phyloP scores from a whole-genome alignment of 768 basidiomycete genomes.

The Suillus spraguei region DNA sequence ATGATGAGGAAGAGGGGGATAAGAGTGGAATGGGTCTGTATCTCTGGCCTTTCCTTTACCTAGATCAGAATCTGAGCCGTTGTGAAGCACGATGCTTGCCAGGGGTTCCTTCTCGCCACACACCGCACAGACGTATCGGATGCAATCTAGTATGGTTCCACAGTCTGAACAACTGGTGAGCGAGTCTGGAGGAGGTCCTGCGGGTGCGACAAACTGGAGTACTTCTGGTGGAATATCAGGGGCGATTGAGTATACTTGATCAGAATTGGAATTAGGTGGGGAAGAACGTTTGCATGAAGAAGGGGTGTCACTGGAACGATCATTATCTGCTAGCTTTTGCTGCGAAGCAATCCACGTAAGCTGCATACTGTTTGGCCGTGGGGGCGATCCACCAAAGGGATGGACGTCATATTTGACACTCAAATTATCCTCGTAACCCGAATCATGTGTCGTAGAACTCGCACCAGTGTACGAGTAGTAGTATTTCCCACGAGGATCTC shows the following conservation, averaged over 20 bases:
- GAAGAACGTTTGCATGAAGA: conserved; percentile 12
- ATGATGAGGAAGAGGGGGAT: conserved; percentile 40
- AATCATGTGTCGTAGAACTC: conserved; percentile 53
- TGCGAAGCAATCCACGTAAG: conserved; percentile 66
- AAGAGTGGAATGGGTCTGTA: conserved; percentile 22
- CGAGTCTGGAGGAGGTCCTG: conserved; percentile 55
- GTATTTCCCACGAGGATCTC: conserved; percentile 69
- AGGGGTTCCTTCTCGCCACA: conserved; percentile 78
- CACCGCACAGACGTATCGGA: conserved; percentile 87
- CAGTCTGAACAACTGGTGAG: conserved; percentile 87
- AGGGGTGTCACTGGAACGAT: conserved; percentile 11
- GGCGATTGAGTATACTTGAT: conserved; percentile 25
- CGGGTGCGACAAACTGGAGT: conserved; percentile 50
- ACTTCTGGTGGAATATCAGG: conserved; percentile 52
- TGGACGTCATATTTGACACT: conserved; percentile 37
- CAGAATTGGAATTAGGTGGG: conserved; percentile 19
- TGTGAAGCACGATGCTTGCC: conserved; percentile 15
- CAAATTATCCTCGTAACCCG: conserved; percentile 53
- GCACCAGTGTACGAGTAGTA: conserved; percentile 71
- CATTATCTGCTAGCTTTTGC: conserved; percentile 36
- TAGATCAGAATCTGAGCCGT: conserved; percentile 18
- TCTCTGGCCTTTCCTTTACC: conserved; percentile 53
- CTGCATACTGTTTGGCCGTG: conserved; percentile 67
- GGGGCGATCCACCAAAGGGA: conserved; percentile 27
- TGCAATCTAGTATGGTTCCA: conserved; percentile 69